Evolutionary conservation across 23 red algal genomes (phyloP).

Genomic region (Gracilaria gracilis): DNA sequence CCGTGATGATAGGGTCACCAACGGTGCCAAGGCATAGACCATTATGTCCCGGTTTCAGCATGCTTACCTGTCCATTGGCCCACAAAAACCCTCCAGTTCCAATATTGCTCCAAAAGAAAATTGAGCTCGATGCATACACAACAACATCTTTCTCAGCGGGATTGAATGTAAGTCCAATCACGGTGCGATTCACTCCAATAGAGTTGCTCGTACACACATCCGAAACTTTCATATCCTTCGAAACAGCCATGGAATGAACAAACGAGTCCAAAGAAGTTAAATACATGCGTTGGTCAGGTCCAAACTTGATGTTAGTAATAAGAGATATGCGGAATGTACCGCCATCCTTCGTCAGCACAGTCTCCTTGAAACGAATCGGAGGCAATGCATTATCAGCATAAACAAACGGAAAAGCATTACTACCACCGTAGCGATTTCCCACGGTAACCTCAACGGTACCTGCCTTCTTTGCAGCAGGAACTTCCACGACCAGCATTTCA

Average conservation of each 20-base stretch:
- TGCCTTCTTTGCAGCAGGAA: slow-evolving; percentile 41
- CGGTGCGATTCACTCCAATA: slow-evolving; percentile 39
- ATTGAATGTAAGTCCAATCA: slow-evolving; percentile 73
- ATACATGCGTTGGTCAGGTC: slow-evolving; percentile 60
- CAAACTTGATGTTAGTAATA: slow-evolving; percentile 58
- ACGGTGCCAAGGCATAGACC: slow-evolving; percentile 59
- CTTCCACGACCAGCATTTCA: slow-evolving; percentile 39
- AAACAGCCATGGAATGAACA: slow-evolving; percentile 60
- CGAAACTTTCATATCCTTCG: slow-evolving; percentile 50
- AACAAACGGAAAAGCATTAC: slow-evolving; percentile 57
- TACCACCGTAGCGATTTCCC: slow-evolving; percentile 45
- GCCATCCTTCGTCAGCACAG: slow-evolving; percentile 10
- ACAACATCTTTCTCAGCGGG: slow-evolving; percentile 53
- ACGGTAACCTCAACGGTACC: slow-evolving; percentile 40
- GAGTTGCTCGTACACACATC: slow-evolving; percentile 44
- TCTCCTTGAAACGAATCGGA: slow-evolving; percentile 56
- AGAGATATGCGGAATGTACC: slow-evolving; percentile 39
- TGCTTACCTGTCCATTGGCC: slow-evolving; percentile 71
- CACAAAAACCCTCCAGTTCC: slow-evolving; percentile 22
- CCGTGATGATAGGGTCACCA: slow-evolving; percentile 55
- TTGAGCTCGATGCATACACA: slow-evolving; percentile 75
- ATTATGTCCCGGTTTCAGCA: slow-evolving; percentile 21
- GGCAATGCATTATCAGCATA: slow-evolving; percentile 35
- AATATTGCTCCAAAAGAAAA: slow-evolving; percentile 59
- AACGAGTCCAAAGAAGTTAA: slow-evolving; percentile 50